phyloP scores from a whole-genome alignment of 2,329 filamentous ascomycete species.

The Xenosphaeropsis pyriputrescens region DNA sequence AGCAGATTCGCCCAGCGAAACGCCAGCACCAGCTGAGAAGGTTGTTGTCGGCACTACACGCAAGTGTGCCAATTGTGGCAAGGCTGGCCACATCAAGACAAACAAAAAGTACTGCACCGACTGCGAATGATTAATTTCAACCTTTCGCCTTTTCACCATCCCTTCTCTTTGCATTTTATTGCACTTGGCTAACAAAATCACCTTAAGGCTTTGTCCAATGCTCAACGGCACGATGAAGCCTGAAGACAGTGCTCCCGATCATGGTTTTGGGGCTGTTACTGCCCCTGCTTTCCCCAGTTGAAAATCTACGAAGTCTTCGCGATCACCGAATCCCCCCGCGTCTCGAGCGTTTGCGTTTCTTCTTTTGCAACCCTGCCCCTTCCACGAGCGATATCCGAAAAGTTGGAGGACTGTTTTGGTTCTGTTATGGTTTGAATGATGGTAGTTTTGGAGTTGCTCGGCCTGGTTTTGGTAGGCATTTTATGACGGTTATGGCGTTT shows the following conservation, averaged over 20 bases:
- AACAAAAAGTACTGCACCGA: constrained; percentile 70
- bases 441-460: no score
- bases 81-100: constrained; percentile 95
- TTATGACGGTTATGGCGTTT: no score
- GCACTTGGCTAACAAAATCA: constrained; percentile 13
- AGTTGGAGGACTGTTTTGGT: no score
- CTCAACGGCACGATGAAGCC: constrained; percentile 70
- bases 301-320: no score
- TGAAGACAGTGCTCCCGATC: constrained; percentile 37
- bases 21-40: constrained; percentile 30
- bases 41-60: constrained; percentile 51
- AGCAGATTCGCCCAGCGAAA: constrained; percentile 26
- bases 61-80: constrained; percentile 95
- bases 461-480: no score
- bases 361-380: no score
- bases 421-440: no score
- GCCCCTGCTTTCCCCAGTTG: constrained; percentile 5
- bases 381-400: no score
- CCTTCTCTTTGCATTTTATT: constrained; percentile 4
- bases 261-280: constrained; percentile 36
- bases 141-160: constrained; percentile 3
- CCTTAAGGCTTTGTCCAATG: constrained; percentile 60
- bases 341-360: no score
- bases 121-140: neutral
- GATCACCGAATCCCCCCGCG: no score